Conservation (phyloP, 2,329 filamentous ascomycete genomes). For the Hortaea sp. region DNA sequence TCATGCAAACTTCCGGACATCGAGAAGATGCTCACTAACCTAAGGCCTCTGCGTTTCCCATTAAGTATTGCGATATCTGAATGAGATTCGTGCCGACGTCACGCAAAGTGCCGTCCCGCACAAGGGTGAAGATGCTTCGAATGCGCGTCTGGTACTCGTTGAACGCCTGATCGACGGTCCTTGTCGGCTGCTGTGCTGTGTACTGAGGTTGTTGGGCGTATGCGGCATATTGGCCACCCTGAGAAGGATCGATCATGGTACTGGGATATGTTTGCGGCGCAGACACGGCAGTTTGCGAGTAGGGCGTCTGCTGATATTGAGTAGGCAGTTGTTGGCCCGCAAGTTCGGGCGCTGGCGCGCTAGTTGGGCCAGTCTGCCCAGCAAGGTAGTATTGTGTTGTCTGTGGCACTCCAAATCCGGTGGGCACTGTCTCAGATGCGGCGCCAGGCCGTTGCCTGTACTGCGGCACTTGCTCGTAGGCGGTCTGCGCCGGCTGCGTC, state of each 20-base stretch:
- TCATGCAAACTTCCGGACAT: neutral
- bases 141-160: constrained; percentile 48
- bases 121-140: constrained; percentile 59
- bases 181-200: constrained; percentile 10
- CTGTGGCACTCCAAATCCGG: constrained; percentile 57
- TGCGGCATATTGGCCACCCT: constrained; percentile 20
- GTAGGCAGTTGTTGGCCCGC: constrained; percentile 56
- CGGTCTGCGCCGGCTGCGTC: constrained; percentile 41
- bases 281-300: constrained; percentile 48
- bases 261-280: constrained; percentile 42
- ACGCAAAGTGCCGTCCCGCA: constrained; percentile 50
- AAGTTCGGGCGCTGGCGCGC: constrained; percentile 47
- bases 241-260: constrained; percentile 43
- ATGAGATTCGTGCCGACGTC: constrained; percentile 51
- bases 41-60: constrained; percentile 54
- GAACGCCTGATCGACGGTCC: constrained; percentile 55
- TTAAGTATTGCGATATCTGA: constrained; percentile 55
- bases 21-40: constrained; percentile 39
- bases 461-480: constrained; percentile 65
- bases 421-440: constrained; percentile 66
- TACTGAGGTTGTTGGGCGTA: constrained; percentile 15
- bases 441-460: constrained; percentile 68
- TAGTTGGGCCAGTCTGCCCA: constrained; percentile 49
- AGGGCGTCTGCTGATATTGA: constrained; percentile 49
- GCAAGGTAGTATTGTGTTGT: constrained; percentile 56